Percentiles rank a stretch among this genome's conserved stretches.
phyloP scores from a whole-genome alignment of 306 rosid genomes.

The Delonix regia region DNA sequence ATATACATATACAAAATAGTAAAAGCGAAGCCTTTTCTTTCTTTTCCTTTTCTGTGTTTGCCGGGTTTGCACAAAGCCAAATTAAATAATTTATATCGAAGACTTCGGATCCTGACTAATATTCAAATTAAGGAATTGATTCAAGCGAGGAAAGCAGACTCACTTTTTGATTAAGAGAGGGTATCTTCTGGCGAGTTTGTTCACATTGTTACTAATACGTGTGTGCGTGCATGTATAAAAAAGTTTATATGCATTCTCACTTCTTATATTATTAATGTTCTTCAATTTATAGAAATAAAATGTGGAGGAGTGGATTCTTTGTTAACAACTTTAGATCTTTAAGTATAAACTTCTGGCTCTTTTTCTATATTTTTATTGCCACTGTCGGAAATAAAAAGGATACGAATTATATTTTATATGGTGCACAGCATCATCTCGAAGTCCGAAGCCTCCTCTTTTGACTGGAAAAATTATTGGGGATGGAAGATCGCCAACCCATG shows the following conservation, averaged over 20 bases:
- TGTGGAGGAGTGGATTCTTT: not conserved
- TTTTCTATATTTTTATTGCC: not conserved
- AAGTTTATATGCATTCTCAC: too few species aligned
- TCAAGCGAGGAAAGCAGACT: not conserved
- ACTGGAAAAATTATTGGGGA: not conserved
- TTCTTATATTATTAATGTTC: too few species aligned
- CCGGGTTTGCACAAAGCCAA: not conserved
- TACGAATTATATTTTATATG: not conserved
- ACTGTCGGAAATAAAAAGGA: not conserved
- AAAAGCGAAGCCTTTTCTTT: not conserved
- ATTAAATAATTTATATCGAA: not conserved
- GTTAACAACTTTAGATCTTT: not conserved
- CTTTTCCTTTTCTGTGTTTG: not conserved
- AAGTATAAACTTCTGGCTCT: too few species aligned
- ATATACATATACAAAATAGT: not conserved
- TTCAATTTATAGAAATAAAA: too few species aligned
- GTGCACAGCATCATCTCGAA: conserved; percentile 23
- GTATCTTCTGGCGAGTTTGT: not conserved
- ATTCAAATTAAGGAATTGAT: not conserved
- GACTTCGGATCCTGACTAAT: not conserved
- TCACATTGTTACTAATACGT: too few species aligned
- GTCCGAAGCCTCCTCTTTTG: conserved; percentile 41
- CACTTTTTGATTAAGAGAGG: not conserved
- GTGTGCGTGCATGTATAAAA: too few species aligned
- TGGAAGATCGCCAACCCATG: conserved; percentile 21